Evolutionary conservation across 331 rosid genomes (phyloP).

Genomic region (Quercus tomentella): DNA sequence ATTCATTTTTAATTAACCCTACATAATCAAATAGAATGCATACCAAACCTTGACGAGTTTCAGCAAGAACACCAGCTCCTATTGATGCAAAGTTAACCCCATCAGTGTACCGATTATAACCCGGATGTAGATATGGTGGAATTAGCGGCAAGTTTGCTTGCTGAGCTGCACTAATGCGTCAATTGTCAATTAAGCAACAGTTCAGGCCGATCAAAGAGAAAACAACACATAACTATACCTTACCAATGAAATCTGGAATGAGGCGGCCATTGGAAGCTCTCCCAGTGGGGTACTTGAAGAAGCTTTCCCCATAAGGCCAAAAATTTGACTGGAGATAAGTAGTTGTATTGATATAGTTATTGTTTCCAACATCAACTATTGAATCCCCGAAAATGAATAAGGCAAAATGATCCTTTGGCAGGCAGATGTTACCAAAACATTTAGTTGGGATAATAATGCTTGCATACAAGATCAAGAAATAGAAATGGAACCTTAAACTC

Average conservation of each 20-base stretch:
- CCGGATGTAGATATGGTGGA: conserved; percentile 22
- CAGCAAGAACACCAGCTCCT: no score
- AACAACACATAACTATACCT: background rate
- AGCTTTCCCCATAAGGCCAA: conserved; percentile 20
- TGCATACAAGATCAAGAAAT: background rate
- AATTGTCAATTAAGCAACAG: no score
- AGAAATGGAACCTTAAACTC: conserved; percentile 2
- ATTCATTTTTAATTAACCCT: no score
- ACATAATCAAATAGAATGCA: no score
- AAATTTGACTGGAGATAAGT: background rate
- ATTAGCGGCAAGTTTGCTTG: conserved; percentile 21
- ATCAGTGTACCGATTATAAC: background rate
- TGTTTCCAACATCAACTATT: conserved; percentile 30
- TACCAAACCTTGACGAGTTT: no score
- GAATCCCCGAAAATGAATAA: conserved; percentile 39
- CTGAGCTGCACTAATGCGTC: conserved; percentile 15
- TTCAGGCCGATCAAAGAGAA: no score
- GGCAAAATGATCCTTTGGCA: background rate
- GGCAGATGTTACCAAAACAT: background rate
- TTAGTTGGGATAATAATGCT: background rate
- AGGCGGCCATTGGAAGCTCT: conserved; percentile 14
- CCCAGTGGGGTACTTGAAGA: conserved; percentile 17
- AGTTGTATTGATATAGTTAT: conserved; percentile 18
- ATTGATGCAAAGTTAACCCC: conserved; percentile 33
- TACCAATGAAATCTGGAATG: conserved; percentile 24